These are phyloP conservation scores for Neonectria ditissima DNA, from an alignment of 2,329 filamentous ascomycete species.

Conservation along the genomic window DNA sequence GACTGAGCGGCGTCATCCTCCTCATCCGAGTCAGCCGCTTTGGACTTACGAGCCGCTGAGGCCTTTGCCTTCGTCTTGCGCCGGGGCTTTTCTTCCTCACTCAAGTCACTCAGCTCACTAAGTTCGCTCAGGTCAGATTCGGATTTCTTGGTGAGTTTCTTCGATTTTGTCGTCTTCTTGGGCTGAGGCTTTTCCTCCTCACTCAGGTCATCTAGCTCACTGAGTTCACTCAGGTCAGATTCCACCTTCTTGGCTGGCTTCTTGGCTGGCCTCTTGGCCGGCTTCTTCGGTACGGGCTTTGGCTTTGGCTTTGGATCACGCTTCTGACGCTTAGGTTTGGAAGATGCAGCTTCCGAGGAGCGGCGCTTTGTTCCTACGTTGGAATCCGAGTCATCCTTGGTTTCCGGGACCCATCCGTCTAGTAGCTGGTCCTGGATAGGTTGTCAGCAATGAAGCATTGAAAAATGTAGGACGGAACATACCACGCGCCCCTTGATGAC, in stretches of 20 bases:
- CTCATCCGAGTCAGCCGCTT: constrained; percentile 46
- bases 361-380: constrained; percentile 49
- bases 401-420: constrained; percentile 50
- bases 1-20: constrained; percentile 31
- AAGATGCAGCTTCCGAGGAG: constrained; percentile 50
- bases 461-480: constrained; percentile 44
- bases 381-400: constrained; percentile 40
- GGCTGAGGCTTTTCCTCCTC: constrained; percentile 37
- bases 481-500: constrained; percentile 69
- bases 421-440: constrained; percentile 50
- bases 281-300: constrained; percentile 34
- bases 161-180: constrained; percentile 39
- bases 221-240: constrained; percentile 34
- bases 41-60: constrained; percentile 31
- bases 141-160: constrained; percentile 27
- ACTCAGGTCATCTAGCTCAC: constrained; percentile 30
- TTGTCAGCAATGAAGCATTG: constrained; percentile 11
- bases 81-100: constrained; percentile 43
- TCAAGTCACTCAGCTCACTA: constrained; percentile 40
- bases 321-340: constrained; percentile 57
- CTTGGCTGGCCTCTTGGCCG: constrained; percentile 40
- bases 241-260: constrained; percentile 35
- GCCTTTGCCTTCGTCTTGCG: constrained; percentile 29
- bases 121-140: constrained; percentile 36
- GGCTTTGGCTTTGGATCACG: constrained; percentile 37